Evolutionary conservation across 176 grass and related monocot genomes (phyloP).

Genomic region (Melocanna baccifera): DNA sequence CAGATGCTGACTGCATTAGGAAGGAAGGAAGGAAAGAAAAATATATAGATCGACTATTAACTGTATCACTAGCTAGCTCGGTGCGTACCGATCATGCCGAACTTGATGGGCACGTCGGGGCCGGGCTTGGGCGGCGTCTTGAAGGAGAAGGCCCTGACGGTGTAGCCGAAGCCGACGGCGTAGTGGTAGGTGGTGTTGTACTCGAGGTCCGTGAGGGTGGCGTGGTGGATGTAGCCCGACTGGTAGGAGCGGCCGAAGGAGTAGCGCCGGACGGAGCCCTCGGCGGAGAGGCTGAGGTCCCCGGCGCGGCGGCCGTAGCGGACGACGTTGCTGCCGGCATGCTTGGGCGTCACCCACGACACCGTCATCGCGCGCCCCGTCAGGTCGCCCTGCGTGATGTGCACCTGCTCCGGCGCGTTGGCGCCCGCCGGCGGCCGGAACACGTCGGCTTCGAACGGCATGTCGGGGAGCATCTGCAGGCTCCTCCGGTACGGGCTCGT

Average conservation of each 20-base stretch:
- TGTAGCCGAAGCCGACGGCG: slow-evolving; percentile 45
- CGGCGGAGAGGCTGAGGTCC: slow-evolving; percentile 26
- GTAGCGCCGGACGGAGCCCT: slow-evolving; percentile 42
- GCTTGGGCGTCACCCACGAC: slow-evolving; percentile 49
- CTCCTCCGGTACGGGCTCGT: slow-evolving; percentile 37
- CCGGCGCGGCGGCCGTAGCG: slow-evolving; percentile 44
- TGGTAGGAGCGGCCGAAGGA: slow-evolving; percentile 40
- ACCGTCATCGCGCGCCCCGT: slow-evolving; percentile 52
- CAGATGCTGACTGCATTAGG: too few relatives aligned
- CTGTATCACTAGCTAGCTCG: too few relatives aligned
- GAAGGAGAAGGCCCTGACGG: slow-evolving; percentile 56
- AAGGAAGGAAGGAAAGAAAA: too few relatives aligned
- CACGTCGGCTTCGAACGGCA: slow-evolving; percentile 50
- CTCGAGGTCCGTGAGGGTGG: slow-evolving; percentile 41
- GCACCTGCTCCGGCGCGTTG: slow-evolving; percentile 65
- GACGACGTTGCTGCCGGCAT: slow-evolving; percentile 47
- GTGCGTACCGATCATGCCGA: slow-evolving; percentile 56
- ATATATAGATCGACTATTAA: too few relatives aligned
- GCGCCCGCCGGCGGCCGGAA: slow-evolving; percentile 45
- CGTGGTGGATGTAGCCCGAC: slow-evolving; percentile 63
- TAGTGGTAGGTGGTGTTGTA: slow-evolving; percentile 64
- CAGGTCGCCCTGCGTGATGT: slow-evolving; percentile 62
- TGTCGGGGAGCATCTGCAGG: slow-evolving; percentile 6
- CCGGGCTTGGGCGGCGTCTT: slow-evolving; percentile 54
- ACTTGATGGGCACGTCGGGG: slow-evolving; percentile 58